Evolutionary conservation across 768 basidiomycete species (phyloP).

Genomic region (Coprinellus aureogranulatus): DNA sequence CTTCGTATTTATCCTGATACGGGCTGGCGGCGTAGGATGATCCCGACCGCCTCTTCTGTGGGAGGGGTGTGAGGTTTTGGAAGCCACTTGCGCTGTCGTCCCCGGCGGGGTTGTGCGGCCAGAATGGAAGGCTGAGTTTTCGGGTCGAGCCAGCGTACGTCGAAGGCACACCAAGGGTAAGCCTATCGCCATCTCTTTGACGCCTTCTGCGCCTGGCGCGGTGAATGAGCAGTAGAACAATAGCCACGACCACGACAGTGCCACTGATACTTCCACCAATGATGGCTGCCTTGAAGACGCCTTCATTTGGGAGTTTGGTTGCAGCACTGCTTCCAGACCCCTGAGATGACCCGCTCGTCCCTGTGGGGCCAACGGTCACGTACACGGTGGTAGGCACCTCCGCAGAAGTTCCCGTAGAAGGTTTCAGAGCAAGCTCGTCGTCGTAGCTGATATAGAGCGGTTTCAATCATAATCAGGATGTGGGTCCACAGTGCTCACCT

Average conservation of each 20-base stretch:
- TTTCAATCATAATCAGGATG: background rate
- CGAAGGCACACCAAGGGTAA: background rate
- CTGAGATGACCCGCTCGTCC: background rate
- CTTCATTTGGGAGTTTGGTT: background rate
- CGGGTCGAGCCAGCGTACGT: conserved; percentile 3
- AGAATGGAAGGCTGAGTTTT: conserved; percentile 1
- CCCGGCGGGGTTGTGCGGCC: background rate
- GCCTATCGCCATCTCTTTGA: background rate
- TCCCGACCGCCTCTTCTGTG: background rate
- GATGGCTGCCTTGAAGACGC: background rate
- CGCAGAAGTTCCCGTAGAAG: background rate
- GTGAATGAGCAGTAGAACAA: background rate
- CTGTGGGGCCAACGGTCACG: background rate
- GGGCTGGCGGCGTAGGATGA: background rate
- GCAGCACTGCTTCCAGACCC: background rate
- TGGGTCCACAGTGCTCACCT: background rate
- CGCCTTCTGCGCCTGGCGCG: background rate
- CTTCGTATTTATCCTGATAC: background rate
- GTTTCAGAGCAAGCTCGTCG: background rate
- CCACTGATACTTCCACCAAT: conserved; percentile 2
- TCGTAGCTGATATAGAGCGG: background rate
- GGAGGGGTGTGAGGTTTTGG: background rate
- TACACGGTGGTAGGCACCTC: background rate
- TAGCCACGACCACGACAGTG: background rate
- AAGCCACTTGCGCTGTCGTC: background rate